Percentiles rank a stretch among this genome's conserved stretches.
phyloP scores from a whole-genome alignment of 192 early-diverging fungal genomes.

The Physocladia obscura region DNA sequence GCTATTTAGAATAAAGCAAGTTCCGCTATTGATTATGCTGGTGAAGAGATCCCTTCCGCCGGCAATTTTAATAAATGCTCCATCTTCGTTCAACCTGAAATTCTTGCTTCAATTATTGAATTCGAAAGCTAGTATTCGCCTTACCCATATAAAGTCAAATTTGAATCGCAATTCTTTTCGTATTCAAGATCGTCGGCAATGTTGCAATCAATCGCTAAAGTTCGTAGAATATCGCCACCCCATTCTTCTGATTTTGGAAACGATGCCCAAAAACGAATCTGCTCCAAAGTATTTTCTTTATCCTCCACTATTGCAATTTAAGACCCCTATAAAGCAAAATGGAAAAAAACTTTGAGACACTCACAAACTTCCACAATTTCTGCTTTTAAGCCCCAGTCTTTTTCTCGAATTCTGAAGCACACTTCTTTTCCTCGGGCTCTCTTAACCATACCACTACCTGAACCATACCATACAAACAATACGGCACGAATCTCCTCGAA shows the following conservation, averaged over 20 bases:
- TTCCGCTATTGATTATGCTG: slow-evolving; percentile 20
- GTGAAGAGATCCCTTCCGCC: slow-evolving; percentile 17
- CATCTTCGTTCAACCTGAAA: not conserved
- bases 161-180: slow-evolving; percentile 6
- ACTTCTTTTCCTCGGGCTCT: slow-evolving; percentile 33
- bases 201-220: not conserved
- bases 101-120: too few species aligned
- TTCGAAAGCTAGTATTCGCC: not conserved
- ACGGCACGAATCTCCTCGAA: slow-evolving; percentile 7
- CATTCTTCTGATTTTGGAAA: not conserved
- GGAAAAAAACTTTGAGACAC: not conserved
- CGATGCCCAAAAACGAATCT: not conserved
- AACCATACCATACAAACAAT: slow-evolving; percentile 33
- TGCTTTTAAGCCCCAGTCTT: slow-evolving; percentile 37
- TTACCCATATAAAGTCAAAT: slow-evolving; percentile 26
- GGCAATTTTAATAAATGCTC: not conserved
- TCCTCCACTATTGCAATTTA: not conserved
- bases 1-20: slow-evolving; percentile 32
- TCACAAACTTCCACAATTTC: slow-evolving; percentile 26
- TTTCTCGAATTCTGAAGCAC: slow-evolving; percentile 27
- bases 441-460: slow-evolving; percentile 25
- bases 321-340: not conserved
- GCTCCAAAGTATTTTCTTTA: not conserved
- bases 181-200: slow-evolving; percentile 13
- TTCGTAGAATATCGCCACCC: not conserved